These are phyloP conservation scores for Phytophthora syringae DNA, from an alignment of 352 stramenopile genomes.

Conservation along the genomic window DNA sequence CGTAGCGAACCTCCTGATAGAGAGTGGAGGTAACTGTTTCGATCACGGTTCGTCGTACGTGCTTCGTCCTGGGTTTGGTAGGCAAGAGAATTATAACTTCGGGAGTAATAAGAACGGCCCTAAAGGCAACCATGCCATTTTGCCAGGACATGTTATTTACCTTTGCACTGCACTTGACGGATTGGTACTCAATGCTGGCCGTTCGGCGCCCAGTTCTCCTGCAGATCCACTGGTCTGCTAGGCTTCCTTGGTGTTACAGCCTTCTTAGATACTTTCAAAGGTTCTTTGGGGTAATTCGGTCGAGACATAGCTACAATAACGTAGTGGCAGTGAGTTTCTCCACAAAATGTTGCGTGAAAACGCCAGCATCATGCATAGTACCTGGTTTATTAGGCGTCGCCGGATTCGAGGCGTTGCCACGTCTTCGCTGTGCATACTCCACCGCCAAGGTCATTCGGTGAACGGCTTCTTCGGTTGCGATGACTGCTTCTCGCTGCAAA, in stretches of 20 bases:
- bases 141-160: neutral
- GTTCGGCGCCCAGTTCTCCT: slow-evolving; percentile 33
- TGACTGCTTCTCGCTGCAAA: slow-evolving; percentile 35
- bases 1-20: too few relatives aligned
- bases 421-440: slow-evolving; percentile 27
- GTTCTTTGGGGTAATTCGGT: neutral
- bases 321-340: slow-evolving; percentile 4
- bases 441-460: slow-evolving; percentile 38
- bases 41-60: too few relatives aligned
- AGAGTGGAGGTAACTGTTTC: too few relatives aligned
- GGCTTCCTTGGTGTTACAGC: slow-evolving; percentile 19
- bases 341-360: neutral
- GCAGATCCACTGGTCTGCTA: slow-evolving; percentile 10
- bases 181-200: slow-evolving; percentile 5
- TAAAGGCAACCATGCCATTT: too few relatives aligned
- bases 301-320: slow-evolving; percentile 1
- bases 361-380: neutral
- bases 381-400: slow-evolving; percentile 33
- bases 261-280: slow-evolving; percentile 15
- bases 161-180: neutral
- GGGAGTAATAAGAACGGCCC: too few relatives aligned
- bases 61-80: too few relatives aligned
- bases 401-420: slow-evolving; percentile 18
- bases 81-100: too few relatives aligned
- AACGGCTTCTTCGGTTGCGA: slow-evolving; percentile 42